Evolutionary conservation across 495 filamentous ascomycete species (phyloP), one percentile per base, ranked within the genome.

Genomic region (Acidiella bohemica): DNA sequence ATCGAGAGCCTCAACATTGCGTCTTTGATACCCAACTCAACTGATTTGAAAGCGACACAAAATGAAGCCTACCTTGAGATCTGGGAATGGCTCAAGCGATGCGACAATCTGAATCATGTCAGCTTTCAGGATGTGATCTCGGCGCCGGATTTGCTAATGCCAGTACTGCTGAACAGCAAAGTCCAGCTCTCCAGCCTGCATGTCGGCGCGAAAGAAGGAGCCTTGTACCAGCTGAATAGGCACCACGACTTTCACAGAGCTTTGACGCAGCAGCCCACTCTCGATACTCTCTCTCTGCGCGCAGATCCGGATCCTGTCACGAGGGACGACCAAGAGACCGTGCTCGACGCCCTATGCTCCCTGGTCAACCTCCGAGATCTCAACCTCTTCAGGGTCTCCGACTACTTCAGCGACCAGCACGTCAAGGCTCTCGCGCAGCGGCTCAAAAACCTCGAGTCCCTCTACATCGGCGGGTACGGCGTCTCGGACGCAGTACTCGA

Each of bases 391-490:
- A 58, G 67, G 13, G 64, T 74, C 8, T 72, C 71, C 2, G 71
- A 75, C 19, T 62, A 65, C 33, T 68, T 79, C 31, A 55, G 50
- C 4, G 66, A 67, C 32, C 56, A 63, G 16, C 58, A 76, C 32
- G 62, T 82, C 28, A 57, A 61, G 16, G 41, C 53, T 8, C 59
- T 82, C 5, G 65, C 72, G 1, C 56, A 59, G 18, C 60, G 54
- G 11, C 57, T 79, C 21, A 58, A 61, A 0, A 47, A 56, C 3
- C 59, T 84, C 12, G 72, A 77, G 46, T 58, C 68, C 4, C 62
- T 81, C 25, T 67, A 61, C 49, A 61, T 67, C 18, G 65, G 68
- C 38, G 71, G 73, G 24, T 71, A 70, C 28, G 66, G 64, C 9
- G 59, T 75, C 21, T 61, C 67, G 0, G 68, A 78, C 44, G 59